Percentiles rank a stretch among this genome's conserved stretches.
Conservation (phyloP, 1,139 yeast genomes). For the Sugiyamaella paludigena region DNA sequence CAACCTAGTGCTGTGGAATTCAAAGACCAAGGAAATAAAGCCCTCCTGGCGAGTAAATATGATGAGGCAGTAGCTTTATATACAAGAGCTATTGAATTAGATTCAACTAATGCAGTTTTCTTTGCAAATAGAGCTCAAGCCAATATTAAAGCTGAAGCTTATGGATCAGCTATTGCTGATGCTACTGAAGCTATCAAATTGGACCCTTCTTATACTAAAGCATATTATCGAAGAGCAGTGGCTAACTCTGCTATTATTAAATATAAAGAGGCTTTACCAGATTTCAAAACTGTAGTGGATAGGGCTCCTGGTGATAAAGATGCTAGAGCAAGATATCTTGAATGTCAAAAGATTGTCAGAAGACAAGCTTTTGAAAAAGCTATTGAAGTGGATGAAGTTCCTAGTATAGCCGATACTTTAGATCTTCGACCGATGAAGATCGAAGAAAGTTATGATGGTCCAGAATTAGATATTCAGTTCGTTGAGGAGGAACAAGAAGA, state of each 20-base stretch:
- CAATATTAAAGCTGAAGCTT: conserved; percentile 78
- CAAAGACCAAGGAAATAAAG: conserved; percentile 75
- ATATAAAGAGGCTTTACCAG: conserved; percentile 70
- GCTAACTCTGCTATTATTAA: conserved; percentile 74
- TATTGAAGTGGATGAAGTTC: conserved; percentile 66
- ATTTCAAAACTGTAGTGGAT: conserved; percentile 62
- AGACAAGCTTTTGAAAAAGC: conserved; percentile 84
- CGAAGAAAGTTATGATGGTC: conserved; percentile 67
- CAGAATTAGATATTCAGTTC: conserved; percentile 47
- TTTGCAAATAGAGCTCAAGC: conserved; percentile 91
- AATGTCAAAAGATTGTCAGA: conserved; percentile 65
- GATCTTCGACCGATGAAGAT: conserved; percentile 46
- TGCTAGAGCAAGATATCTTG: conserved; percentile 62
- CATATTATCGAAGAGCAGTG: conserved; percentile 78
- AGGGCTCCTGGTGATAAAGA: conserved; percentile 67
- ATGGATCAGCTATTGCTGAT: conserved; percentile 79
- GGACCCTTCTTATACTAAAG: conserved; percentile 70
- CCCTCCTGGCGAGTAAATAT: conserved; percentile 59
- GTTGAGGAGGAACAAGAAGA: conserved; percentile 29
- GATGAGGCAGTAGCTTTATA: conserved; percentile 68
- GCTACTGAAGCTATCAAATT: conserved; percentile 67
- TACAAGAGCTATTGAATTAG: conserved; percentile 72
- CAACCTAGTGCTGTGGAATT: conserved; percentile 17
- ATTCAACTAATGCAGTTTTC: conserved; percentile 65
- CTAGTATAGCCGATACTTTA: conserved; percentile 45